These are phyloP conservation scores for Hemileia vastatrix DNA, from an alignment of 1,284 basidiomycete genomes.

Conservation along the genomic window DNA sequence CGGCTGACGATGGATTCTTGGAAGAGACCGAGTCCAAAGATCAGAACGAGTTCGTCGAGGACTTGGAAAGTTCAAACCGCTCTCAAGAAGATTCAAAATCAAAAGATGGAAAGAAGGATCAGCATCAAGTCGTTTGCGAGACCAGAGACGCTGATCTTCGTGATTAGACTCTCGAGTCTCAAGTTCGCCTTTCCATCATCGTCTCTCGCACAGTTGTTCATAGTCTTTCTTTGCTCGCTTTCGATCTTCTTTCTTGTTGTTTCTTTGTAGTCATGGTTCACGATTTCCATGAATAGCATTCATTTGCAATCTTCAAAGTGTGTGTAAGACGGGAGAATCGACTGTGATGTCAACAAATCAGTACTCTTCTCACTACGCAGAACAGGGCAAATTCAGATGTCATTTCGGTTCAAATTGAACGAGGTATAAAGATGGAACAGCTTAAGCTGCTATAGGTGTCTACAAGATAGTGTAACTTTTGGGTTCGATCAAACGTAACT, in stretches of 20 bases:
- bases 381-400: too few species aligned
- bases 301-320: too few species aligned
- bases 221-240: not conserved
- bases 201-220: not conserved
- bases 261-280: not conserved
- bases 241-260: not conserved
- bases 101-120: not conserved
- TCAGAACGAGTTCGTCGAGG: not conserved
- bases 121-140: not conserved
- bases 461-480: too few species aligned
- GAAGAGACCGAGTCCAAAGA: not conserved
- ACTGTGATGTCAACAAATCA: too few species aligned
- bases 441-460: too few species aligned
- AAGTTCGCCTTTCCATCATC: not conserved
- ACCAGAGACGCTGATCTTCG: not conserved
- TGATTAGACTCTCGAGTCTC: not conserved
- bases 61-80: not conserved
- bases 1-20: not conserved
- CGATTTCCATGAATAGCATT: too few species aligned
- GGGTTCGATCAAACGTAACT: too few species aligned
- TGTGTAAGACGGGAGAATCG: too few species aligned
- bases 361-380: too few species aligned
- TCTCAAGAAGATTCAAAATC: not conserved
- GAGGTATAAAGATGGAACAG: too few species aligned
- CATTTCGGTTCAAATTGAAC: too few species aligned